Percentiles rank a stretch among this genome's conserved stretches.
phyloP scores from a whole-genome alignment of 331 rosid species.

The Pyracantha coccinea region DNA sequence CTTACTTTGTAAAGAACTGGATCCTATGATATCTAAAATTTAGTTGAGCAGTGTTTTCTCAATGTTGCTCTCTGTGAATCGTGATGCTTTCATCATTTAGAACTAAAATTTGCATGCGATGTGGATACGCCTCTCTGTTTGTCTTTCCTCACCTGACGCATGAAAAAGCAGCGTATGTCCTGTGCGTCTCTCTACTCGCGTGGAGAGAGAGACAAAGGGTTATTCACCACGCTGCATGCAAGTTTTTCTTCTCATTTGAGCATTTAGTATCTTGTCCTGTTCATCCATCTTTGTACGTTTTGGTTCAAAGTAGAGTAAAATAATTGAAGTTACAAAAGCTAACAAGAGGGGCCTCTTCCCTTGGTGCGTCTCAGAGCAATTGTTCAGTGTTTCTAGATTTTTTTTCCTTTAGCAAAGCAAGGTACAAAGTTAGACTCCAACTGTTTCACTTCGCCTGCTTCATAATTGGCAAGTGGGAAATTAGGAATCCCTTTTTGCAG shows the following conservation, averaged over 20 bases:
- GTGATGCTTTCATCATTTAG: not conserved
- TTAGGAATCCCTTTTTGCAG: not conserved
- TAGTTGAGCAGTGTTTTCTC: not conserved
- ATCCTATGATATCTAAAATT: not conserved
- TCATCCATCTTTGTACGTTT: too few relatives aligned
- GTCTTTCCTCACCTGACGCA: not conserved
- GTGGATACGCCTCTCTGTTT: too few relatives aligned
- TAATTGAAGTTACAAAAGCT: not conserved
- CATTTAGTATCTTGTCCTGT: too few relatives aligned
- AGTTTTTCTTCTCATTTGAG: not conserved
- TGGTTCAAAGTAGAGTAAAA: not conserved
- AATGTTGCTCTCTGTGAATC: not conserved
- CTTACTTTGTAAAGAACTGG: conserved; percentile 5
- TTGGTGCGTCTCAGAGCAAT: not conserved
- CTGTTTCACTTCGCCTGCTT: not conserved
- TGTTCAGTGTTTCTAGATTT: not conserved
- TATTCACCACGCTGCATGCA: not conserved
- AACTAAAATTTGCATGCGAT: not conserved
- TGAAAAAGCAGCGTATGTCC: not conserved
- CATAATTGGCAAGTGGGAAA: not conserved
- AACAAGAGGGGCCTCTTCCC: not conserved
- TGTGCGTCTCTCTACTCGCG: not conserved
- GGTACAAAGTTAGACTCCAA: not conserved
- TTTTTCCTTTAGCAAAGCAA: not conserved
- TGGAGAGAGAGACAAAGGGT: not conserved